Evolutionary conservation across 2,329 filamentous ascomycete genomes (phyloP).

Genomic region (Sclerotinia sclerotiorum): DNA sequence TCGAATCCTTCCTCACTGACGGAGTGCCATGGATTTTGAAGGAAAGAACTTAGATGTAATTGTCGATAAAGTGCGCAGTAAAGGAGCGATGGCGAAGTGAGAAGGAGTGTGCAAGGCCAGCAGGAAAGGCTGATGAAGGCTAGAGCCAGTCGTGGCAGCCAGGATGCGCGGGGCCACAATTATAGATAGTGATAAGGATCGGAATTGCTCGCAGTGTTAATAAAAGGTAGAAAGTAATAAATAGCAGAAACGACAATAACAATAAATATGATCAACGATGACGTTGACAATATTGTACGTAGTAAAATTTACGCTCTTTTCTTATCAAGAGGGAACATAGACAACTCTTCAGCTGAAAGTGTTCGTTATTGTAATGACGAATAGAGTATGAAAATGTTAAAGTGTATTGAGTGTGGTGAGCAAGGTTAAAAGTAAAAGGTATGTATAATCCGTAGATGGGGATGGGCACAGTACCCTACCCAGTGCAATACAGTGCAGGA

Average conservation of each 20-base stretch:
- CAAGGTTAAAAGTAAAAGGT: not conserved
- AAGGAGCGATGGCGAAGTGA: constrained; percentile 14
- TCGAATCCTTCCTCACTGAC: not conserved
- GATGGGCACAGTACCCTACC: not conserved
- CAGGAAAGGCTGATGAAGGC: constrained; percentile 21
- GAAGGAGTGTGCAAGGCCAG: not conserved
- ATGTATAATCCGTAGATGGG: constrained; percentile 5
- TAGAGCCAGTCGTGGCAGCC: constrained; percentile 12
- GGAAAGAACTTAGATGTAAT: not conserved
- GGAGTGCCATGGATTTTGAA: constrained; percentile 5
- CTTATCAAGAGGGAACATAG: not conserved
- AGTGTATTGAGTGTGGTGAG: not conserved
- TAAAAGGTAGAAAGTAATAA: not conserved
- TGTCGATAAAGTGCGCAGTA: not conserved
- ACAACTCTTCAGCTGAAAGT: constrained; percentile 9
- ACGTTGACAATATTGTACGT: not conserved
- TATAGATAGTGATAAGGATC: constrained; percentile 13
- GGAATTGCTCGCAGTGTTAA: not conserved
- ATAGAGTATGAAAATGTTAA: not conserved
- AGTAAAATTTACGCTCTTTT: not conserved
- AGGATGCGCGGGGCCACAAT: constrained; percentile 19
- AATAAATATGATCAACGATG: not conserved
- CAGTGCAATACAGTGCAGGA: too few species aligned
- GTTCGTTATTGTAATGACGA: not conserved
- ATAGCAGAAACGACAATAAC: not conserved